A percentile compares a stretch with the other conserved stretches of the same genome.
phyloP scores from a whole-genome alignment of 768 basidiomycete genomes.

The Trametes cingulata region DNA sequence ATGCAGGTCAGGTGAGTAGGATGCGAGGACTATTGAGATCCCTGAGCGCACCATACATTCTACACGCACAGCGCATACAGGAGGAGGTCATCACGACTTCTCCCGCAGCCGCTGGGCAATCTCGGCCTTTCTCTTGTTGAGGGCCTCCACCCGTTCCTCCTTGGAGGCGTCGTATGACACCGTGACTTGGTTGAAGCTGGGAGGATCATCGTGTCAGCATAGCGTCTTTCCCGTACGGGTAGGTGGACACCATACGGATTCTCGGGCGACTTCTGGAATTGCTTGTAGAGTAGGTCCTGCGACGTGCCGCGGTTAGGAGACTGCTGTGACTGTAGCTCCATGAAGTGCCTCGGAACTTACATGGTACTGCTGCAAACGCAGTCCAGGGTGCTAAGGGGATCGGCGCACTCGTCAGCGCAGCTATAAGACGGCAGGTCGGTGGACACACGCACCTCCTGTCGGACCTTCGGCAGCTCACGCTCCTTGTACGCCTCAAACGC shows the following conservation, averaged over 20 bases:
- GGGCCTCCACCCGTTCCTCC: conserved; percentile 78
- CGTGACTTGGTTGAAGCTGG: conserved; percentile 80
- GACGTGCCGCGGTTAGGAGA: conserved; percentile 3
- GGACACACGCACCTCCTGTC: conserved; percentile 58
- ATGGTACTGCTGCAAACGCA: conserved; percentile 89
- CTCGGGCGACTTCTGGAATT: conserved; percentile 95
- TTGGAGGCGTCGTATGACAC: conserved; percentile 85
- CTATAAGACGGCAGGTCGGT: conserved; percentile 2
- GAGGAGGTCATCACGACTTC: conserved; percentile 2
- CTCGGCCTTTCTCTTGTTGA: conserved; percentile 65
- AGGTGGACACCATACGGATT: conserved; percentile 73
- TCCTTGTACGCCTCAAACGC: conserved; percentile 93
- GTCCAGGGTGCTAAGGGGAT: conserved; percentile 70
- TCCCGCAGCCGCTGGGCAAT: conserved; percentile 66
- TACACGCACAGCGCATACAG: not conserved
- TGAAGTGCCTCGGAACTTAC: conserved; percentile 37
- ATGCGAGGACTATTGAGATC: not conserved
- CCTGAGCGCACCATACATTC: not conserved
- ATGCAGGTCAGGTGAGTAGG: not conserved
- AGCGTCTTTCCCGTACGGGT: too few species aligned
- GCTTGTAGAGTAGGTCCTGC: conserved; percentile 85
- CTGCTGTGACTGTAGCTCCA: not conserved
- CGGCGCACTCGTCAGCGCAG: not conserved
- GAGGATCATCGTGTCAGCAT: not conserved
- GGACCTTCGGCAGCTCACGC: conserved; percentile 76